Evolutionary conservation across 2,329 filamentous ascomycete genomes (phyloP), one percentile per base, ranked within the genome.

Genomic region (Fusarium sp.): DNA sequence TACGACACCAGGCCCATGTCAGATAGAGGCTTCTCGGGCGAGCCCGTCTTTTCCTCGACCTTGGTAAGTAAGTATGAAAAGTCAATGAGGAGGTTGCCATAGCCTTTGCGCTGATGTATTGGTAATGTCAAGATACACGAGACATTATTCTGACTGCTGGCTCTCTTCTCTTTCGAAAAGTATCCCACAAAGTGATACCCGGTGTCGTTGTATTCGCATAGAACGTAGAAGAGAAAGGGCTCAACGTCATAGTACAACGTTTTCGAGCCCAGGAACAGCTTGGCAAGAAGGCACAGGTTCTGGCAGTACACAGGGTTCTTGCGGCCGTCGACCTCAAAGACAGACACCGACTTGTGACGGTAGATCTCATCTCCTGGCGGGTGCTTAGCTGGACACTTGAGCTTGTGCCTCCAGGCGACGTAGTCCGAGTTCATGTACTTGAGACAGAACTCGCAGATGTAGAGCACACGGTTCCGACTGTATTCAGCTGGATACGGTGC

Each of bases 391-490:
- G 95, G 94, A 78, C 97, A 99, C 85, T 99, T 99, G 78, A 95
- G 90, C 85, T 98, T 98, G 84, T 99, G 97, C 63, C 97, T 91
- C 95, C 96, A 98, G 16, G 97, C 96, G 31, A 99, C 97, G 79
- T 97, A 98, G 81, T 98, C 96, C 20, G 97, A 98, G 83, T 97
- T 98, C 95, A 99, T 98, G 85, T 99, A 99, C 84, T 98, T 99
- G 69, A 99, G 88, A 81, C 97, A 99, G 83, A 98, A 99, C 82
- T 99, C 97, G 87, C 97, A 99, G 73, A 99, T 98, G 84, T 98
- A 98, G n/a, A 99, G 89, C 40, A 98, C 94, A 33, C 94, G 92
- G 81, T 99, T 98, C 74, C 96, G 92, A 82, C 95, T 98, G 86
- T 99, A 99, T 84, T 99, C 97, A 81, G 98, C 97, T 0, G 97